Conservation (phyloP, 805 yeast genomes). For the Wickerhamiella bombiphila region DNA sequence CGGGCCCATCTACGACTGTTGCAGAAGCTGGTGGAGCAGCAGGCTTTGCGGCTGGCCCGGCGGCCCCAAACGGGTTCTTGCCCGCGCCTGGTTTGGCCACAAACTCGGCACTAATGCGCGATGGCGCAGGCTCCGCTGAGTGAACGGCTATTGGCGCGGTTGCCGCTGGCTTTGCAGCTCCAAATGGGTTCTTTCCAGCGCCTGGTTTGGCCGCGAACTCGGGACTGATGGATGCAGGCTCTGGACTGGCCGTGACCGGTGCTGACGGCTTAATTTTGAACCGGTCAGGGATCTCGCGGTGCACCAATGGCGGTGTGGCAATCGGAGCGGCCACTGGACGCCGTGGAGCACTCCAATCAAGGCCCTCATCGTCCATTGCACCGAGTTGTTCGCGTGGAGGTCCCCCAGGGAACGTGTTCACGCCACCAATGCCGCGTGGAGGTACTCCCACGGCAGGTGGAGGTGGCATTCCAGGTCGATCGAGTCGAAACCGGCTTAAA, state of each 20-base stretch:
- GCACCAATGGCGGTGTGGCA: neutral
- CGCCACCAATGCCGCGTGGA: neutral
- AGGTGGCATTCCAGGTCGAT: conserved; percentile 4
- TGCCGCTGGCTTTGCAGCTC: neutral
- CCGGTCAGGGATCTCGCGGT: conserved; percentile 6
- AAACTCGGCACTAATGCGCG: neutral
- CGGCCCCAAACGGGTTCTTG: conserved; percentile 4
- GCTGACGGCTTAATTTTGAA: neutral
- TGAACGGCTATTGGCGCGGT: neutral
- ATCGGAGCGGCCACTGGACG: conserved; percentile 1
- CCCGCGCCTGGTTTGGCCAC: conserved; percentile 3
- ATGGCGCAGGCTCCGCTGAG: neutral
- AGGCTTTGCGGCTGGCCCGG: neutral
- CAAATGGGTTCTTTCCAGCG: conserved; percentile 6
- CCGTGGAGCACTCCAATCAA: conserved; percentile 3
- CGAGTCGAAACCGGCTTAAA: conserved; percentile 14
- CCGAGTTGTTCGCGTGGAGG: neutral
- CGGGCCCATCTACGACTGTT: neutral
- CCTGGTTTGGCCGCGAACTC: conserved; percentile 1
- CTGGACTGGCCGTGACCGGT: neutral
- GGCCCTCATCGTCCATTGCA: conserved; percentile 2
- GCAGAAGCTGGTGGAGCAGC: neutral
- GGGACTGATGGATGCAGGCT: neutral
- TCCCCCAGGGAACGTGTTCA: neutral
- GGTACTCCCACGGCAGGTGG: conserved; percentile 7